Evolutionary conservation across 2,329 filamentous ascomycete genomes (phyloP), one percentile per base, ranked within the genome.

Genomic region (Acrocalymma vagum): DNA sequence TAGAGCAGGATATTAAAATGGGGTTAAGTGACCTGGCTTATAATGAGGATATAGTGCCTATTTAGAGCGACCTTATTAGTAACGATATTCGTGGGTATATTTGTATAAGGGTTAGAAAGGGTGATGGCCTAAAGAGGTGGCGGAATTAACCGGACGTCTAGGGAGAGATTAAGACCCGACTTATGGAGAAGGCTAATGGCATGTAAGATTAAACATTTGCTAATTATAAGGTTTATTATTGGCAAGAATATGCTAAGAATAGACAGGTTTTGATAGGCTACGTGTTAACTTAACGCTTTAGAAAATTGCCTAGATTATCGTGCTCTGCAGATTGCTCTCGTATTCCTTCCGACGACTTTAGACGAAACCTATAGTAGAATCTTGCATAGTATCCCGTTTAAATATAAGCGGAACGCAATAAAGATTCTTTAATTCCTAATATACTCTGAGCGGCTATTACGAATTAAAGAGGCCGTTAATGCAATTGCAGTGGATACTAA

Each of bases 21-120:
- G 30, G 44, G 1, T 33, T 60, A n/a, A 36, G 47, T 23, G 9
- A 11, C 2, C 24, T 51, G 24, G 11, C 53, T 16, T 17, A 51
- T 5, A 8, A 29, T 2, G 16, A 49, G 14, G 32, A 51, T 13
- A 37, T 23, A n/a, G 23, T 60, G 6, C 40, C 20, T 21, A 38
- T 58, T 14, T 38, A 60, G 28, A 51, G 41, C 27, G 24, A 42
- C 2, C 15, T 50, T 23, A 51, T 59, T 9, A 51, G 58, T 35
- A 32, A 38, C 23, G 55, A 58, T 26, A 58, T 61, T 48, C 30
- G 47, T 22, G 22, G 13, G 28, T 58, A 55, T 31, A 42, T 60
- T 21, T 33, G 34, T 20, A 33, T 54, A 22, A 22, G 72, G 66
- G 47, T 74, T 65, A 46, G 62, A 56, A 29, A 71, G 9, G 53